These are phyloP conservation scores for Pseudozyma sp. DNA, from an alignment of 1,284 basidiomycete genomes.

Conservation along the genomic window DNA sequence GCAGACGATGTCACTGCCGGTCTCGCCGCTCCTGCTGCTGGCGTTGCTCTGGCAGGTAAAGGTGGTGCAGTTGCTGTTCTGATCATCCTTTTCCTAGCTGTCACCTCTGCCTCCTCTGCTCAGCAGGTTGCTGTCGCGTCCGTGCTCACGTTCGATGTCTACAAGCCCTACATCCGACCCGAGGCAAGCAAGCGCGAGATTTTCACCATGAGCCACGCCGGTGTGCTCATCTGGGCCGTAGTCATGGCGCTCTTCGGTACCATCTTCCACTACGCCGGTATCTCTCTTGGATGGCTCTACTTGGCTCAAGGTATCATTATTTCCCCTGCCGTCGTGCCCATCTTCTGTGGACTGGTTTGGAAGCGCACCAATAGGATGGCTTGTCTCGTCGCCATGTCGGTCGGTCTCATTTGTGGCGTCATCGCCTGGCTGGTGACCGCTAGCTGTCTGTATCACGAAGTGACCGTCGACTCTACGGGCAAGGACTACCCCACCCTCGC, in stretches of 20 bases:
- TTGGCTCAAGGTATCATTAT: slow-evolving; percentile 82
- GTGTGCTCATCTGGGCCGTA: slow-evolving; percentile 75
- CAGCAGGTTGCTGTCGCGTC: slow-evolving; percentile 85
- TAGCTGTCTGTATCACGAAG: slow-evolving; percentile 79
- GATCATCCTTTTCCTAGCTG: slow-evolving; percentile 75
- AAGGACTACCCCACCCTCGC: slow-evolving; percentile 78
- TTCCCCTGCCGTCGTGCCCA: slow-evolving; percentile 85
- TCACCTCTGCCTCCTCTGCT: slow-evolving; percentile 86
- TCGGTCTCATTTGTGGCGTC: slow-evolving; percentile 79
- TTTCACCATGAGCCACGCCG: slow-evolving; percentile 76
- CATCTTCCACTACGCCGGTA: slow-evolving; percentile 80
- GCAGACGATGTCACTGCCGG: slow-evolving; percentile 57
- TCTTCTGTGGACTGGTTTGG: slow-evolving; percentile 77
- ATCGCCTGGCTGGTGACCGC: slow-evolving; percentile 83
- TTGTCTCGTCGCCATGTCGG: slow-evolving; percentile 76
- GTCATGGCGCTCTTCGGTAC: slow-evolving; percentile 84
- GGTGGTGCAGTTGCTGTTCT: slow-evolving; percentile 80
- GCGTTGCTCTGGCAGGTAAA: slow-evolving; percentile 80
- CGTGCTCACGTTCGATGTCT: slow-evolving; percentile 73
- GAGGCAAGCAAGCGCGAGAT: slow-evolving; percentile 76
- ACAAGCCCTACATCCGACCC: slow-evolving; percentile 77
- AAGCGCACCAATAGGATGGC: slow-evolving; percentile 56
- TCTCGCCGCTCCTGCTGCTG: slow-evolving; percentile 69
- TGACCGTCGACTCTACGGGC: slow-evolving; percentile 77
- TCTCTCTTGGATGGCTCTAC: slow-evolving; percentile 76